Evolutionary conservation across 2,329 filamentous ascomycete species (phyloP), one percentile per base, ranked within the genome.

Genomic region (Sordariomycetes sp.): DNA sequence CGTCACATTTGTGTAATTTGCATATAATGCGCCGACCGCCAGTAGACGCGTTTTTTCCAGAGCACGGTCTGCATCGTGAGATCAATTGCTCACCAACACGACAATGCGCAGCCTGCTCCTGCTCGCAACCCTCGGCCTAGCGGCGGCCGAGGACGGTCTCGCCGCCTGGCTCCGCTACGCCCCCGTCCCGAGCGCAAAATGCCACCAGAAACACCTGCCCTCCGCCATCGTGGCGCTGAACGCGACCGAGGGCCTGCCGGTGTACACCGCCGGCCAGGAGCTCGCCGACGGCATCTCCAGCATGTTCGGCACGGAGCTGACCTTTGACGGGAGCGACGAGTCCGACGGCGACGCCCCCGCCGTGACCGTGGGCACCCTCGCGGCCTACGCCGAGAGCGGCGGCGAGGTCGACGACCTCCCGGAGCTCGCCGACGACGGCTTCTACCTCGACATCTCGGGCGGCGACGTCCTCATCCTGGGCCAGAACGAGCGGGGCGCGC

Each of bases 101-200:
- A 66, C 18, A 59, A 70, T 71, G 69, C 67, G 66, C 59, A 61
- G 62, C 51, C 57, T 65, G 40, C 64, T 66, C 61, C 58, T 68
- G 53, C 54, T 70, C 40, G 62, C 66, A 57, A 60, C 62, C 46
- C 60, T 70, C 61, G 68, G 70, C 65, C 64, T 76, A 43, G 76
- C 66, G 48, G 68, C 69, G 52, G 83, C 82, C 46, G 85, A 88
- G 64, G 78, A 81, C 64, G 85, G 85, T 12, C 69, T 83, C 25
- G 72, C 78, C 59, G 85, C 74, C 54, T 88, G 85, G 85, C 69
- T 88, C 58, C 78, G 85, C 54, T 88, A 88, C 66, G 83, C 83
- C 35, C 74, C 76, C 10, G 65, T 85, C 20, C 61, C 70, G 12
- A 60, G 61, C 50, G 60, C 65, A 22, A 64, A 62, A 12, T 66